A percentile compares a stretch with the other conserved stretches of the same genome.
Conservation (phyloP, 495 filamentous ascomycete species). For the Xylaria flabelliformis region DNA sequence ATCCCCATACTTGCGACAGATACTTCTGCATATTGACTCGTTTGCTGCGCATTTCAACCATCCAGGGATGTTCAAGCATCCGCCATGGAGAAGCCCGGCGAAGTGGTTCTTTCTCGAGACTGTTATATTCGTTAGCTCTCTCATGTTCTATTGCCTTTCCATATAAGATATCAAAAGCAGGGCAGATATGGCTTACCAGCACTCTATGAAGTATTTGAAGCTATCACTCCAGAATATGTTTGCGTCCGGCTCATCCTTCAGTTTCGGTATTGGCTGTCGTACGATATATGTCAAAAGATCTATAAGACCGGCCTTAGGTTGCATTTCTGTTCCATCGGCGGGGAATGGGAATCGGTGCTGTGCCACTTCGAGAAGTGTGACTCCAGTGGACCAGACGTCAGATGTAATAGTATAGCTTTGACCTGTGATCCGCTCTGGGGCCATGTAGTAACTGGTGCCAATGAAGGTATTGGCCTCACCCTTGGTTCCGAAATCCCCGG, state of each 20-base stretch:
- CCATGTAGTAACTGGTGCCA: conserved; percentile 99
- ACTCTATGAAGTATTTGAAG: conserved; percentile 99
- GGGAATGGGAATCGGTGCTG: conserved; percentile 98
- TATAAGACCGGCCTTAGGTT: conserved; percentile 82
- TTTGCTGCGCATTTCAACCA: conserved; percentile 92
- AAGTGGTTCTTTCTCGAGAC: conserved; percentile 89
- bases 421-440: conserved; percentile 95
- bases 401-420: conserved; percentile 98
- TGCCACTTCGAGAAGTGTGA: conserved; percentile 94
- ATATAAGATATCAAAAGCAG: not conserved
- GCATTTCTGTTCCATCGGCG: conserved; percentile 91
- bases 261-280: conserved; percentile 89
- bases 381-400: conserved; percentile 96
- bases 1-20: conserved; percentile 92
- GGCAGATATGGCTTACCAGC: conserved; percentile 77
- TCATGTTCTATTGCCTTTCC: not conserved
- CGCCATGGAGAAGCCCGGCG: conserved; percentile 94
- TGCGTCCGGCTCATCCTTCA: conserved; percentile 87
- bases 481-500: conserved; percentile 96
- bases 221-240: conserved; percentile 91
- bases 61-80: conserved; percentile 99
- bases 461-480: conserved; percentile 99
- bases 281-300: conserved; percentile 98
- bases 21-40: conserved; percentile 97
- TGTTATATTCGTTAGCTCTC: conserved; percentile 45